phyloP scores from a whole-genome alignment of 1,284 basidiomycete genomes.

The Boletellus deceptivus region DNA sequence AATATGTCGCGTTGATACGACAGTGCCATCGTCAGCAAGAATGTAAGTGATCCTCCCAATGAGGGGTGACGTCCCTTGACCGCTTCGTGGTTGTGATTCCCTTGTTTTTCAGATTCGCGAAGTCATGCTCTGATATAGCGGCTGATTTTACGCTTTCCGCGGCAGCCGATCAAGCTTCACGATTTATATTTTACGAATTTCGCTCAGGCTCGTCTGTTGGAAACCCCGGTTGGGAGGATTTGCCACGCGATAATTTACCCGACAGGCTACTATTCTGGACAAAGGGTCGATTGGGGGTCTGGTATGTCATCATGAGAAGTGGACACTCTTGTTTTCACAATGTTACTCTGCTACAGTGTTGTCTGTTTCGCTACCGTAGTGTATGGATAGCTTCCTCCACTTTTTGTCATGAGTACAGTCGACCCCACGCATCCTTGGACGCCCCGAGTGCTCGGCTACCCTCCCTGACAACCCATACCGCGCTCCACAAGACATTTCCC shows the following conservation, averaged over 20 bases:
- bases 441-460: no score
- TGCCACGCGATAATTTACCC: neutral
- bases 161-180: neutral
- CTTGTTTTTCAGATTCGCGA: conserved; percentile 44
- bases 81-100: neutral
- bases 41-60: conserved; percentile 47
- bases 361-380: neutral
- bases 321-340: neutral
- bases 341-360: neutral
- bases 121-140: conserved; percentile 45
- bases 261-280: neutral
- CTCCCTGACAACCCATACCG: neutral
- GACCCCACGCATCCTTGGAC: neutral
- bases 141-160: neutral
- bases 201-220: neutral
- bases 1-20: conserved; percentile 7
- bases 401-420: neutral
- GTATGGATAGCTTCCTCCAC: neutral
- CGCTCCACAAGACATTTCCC: no score
- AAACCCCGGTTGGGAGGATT: neutral
- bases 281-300: neutral
- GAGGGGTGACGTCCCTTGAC: neutral
- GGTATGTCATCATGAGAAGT: neutral
- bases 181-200: neutral
- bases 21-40: conserved; percentile 66